These are phyloP conservation scores for Rubia tinctorum DNA, from an alignment of 305 asterid genomes.

Conservation along the genomic window DNA sequence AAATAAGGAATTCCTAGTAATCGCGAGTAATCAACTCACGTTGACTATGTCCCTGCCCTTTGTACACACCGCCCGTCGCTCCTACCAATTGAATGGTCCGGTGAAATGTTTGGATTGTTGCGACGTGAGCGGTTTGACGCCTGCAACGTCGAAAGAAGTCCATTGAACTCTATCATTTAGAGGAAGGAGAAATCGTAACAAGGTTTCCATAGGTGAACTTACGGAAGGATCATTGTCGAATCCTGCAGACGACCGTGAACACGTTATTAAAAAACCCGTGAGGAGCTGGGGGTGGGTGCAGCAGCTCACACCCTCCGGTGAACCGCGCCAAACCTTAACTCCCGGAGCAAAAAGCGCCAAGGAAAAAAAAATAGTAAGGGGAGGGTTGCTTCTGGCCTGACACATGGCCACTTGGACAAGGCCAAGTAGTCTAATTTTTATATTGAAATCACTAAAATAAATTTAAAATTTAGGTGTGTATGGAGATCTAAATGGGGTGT, in stretches of 20 bases:
- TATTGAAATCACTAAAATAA: too few relatives aligned
- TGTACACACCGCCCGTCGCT: background rate
- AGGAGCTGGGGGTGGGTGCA: too few relatives aligned
- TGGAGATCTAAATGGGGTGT: too few relatives aligned
- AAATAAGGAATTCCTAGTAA: conserved; percentile 61
- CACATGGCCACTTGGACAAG: too few relatives aligned
- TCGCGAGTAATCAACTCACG: conserved; percentile 53
- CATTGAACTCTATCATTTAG: conserved; percentile 7
- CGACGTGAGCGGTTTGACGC: background rate
- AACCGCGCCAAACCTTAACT: too few relatives aligned
- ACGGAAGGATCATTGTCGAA: conserved; percentile 2
- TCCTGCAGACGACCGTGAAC: background rate
- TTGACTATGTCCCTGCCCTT: background rate
- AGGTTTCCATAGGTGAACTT: conserved; percentile 8
- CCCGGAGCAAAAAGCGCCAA: too few relatives aligned
- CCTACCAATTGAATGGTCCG: background rate
- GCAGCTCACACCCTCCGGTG: too few relatives aligned
- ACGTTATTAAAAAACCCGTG: too few relatives aligned
- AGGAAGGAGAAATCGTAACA: conserved; percentile 11
- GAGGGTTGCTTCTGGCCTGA: too few relatives aligned
- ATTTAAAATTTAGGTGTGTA: too few relatives aligned
- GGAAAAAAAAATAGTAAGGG: too few relatives aligned
- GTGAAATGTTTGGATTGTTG: background rate
- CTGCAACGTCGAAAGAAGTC: conserved; percentile 1
- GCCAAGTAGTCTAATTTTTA: too few relatives aligned